Conservation (phyloP, 1,284 basidiomycete genomes). For the Irpex lacteus region DNA sequence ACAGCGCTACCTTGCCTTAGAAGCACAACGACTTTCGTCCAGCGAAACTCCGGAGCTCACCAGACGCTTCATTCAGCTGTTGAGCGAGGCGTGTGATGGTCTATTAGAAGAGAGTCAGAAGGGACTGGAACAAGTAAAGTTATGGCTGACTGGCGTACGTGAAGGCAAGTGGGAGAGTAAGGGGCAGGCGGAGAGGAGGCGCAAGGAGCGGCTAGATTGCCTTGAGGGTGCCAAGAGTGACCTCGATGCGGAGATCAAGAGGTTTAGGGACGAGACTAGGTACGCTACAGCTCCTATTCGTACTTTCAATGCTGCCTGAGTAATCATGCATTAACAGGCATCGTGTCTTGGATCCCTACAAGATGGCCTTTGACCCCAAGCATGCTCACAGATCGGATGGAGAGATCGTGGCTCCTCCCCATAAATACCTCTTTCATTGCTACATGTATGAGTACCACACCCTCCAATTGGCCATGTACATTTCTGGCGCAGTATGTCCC, state of each 20-base stretch:
- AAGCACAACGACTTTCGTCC: constrained; percentile 54
- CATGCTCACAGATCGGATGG: constrained; percentile 13
- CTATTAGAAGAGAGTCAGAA: constrained; percentile 49
- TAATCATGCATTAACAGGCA: constrained; percentile 37
- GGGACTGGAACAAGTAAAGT: constrained; percentile 45
- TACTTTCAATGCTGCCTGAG: neutral
- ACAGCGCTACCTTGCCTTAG: constrained; percentile 75
- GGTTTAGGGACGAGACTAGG: constrained; percentile 54
- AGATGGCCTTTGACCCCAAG: constrained; percentile 53
- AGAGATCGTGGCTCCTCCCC: constrained; percentile 42
- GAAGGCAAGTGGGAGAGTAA: constrained; percentile 38
- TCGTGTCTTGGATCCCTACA: constrained; percentile 69
- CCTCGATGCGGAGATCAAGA: constrained; percentile 39
- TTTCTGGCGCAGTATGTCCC: constrained; percentile 28
- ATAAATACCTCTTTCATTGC: constrained; percentile 66
- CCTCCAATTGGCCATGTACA: constrained; percentile 23
- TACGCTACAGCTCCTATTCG: constrained; percentile 21
- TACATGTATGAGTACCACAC: constrained; percentile 65
- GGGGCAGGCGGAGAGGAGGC: constrained; percentile 31
- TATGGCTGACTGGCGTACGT: constrained; percentile 51
- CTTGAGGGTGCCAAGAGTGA: constrained; percentile 37
- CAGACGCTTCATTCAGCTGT: constrained; percentile 46
- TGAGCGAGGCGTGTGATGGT: constrained; percentile 57
- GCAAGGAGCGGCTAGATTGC: constrained; percentile 31
- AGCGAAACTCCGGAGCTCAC: constrained; percentile 51